A percentile compares a stretch with the other conserved stretches of the same genome.
phyloP scores from a whole-genome alignment of 202 grass and related monocot species.

The Thinopyrum obtusiflorum region DNA sequence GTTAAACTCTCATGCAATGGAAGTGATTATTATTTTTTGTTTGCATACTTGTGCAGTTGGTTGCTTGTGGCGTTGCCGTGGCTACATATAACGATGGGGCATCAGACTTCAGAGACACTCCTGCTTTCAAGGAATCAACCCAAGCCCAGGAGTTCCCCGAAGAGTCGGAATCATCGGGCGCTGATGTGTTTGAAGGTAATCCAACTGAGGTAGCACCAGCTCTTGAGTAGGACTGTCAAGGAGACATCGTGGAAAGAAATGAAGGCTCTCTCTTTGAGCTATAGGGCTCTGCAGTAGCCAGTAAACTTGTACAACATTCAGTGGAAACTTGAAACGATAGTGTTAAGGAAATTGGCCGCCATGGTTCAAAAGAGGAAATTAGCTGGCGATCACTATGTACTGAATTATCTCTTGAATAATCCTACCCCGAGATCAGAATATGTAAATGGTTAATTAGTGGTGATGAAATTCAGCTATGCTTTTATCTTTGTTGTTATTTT shows the following conservation, averaged over 20 bases:
- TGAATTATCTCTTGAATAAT: slow-evolving; percentile 24
- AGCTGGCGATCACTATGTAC: neutral
- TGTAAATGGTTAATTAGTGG: slow-evolving; percentile 34
- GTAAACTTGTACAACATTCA: slow-evolving; percentile 26
- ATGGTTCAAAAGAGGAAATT: slow-evolving; percentile 9
- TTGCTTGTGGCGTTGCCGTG: slow-evolving; percentile 88
- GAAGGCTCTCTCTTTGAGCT: slow-evolving; percentile 13
- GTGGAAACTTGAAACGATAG: slow-evolving; percentile 19
- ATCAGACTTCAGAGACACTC: slow-evolving; percentile 84
- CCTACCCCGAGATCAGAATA: neutral
- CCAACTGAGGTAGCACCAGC: slow-evolving; percentile 90
- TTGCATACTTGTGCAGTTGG: slow-evolving; percentile 50
- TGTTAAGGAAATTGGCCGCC: slow-evolving; percentile 25
- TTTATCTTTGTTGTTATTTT: neutral
- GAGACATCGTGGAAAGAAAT: neutral
- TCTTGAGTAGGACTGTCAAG: slow-evolving; percentile 57
- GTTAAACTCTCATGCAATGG: neutral
- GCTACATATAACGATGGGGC: slow-evolving; percentile 91
- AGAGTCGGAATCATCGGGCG: slow-evolving; percentile 67
- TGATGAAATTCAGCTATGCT: slow-evolving; percentile 15
- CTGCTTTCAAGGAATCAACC: slow-evolving; percentile 84
- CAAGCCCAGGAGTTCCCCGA: slow-evolving; percentile 76
- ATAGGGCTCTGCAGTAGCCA: slow-evolving; percentile 6
- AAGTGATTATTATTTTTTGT: neutral
- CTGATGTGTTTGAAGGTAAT: slow-evolving; percentile 91